Evolutionary conservation across 352 stramenopile species (phyloP).

Genomic region (Poterioochromonas sp.): DNA sequence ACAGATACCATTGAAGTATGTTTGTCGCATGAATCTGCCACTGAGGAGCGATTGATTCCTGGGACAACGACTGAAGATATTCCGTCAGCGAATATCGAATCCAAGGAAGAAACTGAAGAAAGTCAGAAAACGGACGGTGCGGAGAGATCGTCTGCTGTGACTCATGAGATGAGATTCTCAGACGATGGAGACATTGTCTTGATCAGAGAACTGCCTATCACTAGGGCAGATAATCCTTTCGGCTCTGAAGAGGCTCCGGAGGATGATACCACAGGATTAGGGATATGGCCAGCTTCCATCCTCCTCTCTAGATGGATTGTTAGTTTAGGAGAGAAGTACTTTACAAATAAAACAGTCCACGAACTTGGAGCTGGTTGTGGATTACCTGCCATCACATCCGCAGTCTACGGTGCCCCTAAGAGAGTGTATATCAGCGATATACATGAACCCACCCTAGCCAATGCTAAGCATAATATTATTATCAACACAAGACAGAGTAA

Average conservation of each 20-base stretch:
- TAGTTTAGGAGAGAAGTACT: conserved; percentile 29
- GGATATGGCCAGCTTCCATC: conserved; percentile 62
- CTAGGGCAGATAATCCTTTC: conserved; percentile 53
- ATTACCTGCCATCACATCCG: conserved; percentile 46
- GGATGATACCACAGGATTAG: conserved; percentile 62
- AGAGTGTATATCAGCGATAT: conserved; percentile 59
- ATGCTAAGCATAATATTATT: conserved; percentile 57
- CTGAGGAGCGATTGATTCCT: conserved; percentile 53
- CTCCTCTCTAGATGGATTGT: conserved; percentile 57
- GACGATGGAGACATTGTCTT: conserved; percentile 2
- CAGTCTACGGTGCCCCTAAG: conserved; percentile 26
- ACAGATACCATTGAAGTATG: conserved; percentile 52
- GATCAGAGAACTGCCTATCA: conserved; percentile 44
- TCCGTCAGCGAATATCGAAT: not conserved
- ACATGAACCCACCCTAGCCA: conserved; percentile 56
- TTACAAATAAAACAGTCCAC: conserved; percentile 50
- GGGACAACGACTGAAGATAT: conserved; percentile 19
- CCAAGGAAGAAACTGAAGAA: not conserved
- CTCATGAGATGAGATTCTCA: conserved; percentile 37
- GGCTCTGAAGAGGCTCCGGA: conserved; percentile 46
- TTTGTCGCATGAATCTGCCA: conserved; percentile 59
- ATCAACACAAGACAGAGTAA: conserved; percentile 46
- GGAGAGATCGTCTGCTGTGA: conserved; percentile 32
- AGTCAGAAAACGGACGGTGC: not conserved
- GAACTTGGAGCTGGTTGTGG: conserved; percentile 65